Evolutionary conservation across 148 eudicot species (phyloP), one percentile per base, ranked within the genome.

Genomic region (Rhododendron griersonianum): DNA sequence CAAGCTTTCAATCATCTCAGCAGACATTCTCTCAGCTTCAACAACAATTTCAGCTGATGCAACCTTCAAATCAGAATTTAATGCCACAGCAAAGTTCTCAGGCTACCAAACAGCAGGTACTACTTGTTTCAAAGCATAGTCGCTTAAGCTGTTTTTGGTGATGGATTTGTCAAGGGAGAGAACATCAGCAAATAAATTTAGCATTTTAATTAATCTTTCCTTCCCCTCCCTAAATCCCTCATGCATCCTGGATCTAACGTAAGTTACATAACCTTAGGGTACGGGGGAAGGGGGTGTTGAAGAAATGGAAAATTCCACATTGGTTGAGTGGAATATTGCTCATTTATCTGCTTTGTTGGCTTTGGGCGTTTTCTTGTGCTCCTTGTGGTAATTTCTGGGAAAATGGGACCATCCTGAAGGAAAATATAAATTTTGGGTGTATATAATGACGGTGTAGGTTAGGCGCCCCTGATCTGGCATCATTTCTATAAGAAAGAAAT

Each of bases 1-100:
- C 98, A 15, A 95, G 95, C 73, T 93, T 92, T 53, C 98, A 97
- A 87, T 93, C 99, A 84, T 95, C 99, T 47, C 96, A 95, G 86
- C 95, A 93, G 88, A 91, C 96, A 55, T 87, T 95, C 75, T 91
- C 95, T 81, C 98, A 97, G 88, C 95, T 97, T 88, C 99, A 94
- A 80, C 99, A 95, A 80, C 98, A 97, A 84, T 84, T 92, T 82
- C 98, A 95, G 88, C 88, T 91, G 90, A 95, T 94, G 92, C 99
- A 95, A 85, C 98, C 99, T 59, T 85, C 98, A 73, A 90, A 84
- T 86, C 98, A 92, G 57, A 93, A 84, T 86, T 82, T 89, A 84
- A 82, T 87, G 59, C 39, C 83, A 44, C 98, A 90, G 85, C 98
- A 94, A 84, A 86, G 88, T 84, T 87, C 89, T 84, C 93, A 93